These are phyloP conservation scores for Rhazya stricta DNA, from an alignment of 257 asterid species.

Conservation along the genomic window DNA sequence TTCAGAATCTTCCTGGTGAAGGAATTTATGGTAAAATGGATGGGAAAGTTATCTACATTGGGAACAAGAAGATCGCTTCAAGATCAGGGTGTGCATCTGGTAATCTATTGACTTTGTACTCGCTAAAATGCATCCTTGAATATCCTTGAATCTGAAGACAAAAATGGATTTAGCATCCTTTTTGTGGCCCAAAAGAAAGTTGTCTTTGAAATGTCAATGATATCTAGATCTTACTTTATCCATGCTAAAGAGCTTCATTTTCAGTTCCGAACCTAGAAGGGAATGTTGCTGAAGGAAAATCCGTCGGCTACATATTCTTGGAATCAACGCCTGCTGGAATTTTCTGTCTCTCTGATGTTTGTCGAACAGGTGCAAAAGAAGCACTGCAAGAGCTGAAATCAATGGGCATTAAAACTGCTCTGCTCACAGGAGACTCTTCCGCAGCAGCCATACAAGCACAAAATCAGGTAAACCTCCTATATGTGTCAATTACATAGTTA, in stretches of 20 bases:
- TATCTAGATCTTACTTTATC: background rate
- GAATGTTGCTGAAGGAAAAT: conserved; percentile 46
- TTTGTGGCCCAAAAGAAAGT: background rate
- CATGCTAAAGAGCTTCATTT: background rate
- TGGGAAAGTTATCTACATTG: conserved; percentile 47
- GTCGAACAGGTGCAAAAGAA: conserved; percentile 83
- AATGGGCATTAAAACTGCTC: conserved; percentile 61
- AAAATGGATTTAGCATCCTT: background rate
- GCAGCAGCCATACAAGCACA: conserved; percentile 75
- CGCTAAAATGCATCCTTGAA: background rate
- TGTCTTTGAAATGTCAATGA: background rate
- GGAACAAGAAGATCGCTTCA: conserved; percentile 61
- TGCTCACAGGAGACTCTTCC: conserved; percentile 81
- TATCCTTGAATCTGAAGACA: background rate
- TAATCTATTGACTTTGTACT: conserved; percentile 14
- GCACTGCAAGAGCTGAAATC: conserved; percentile 57
- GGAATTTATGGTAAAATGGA: conserved; percentile 77
- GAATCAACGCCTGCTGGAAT: conserved; percentile 55
- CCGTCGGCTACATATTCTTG: conserved; percentile 58
- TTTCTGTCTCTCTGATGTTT: conserved; percentile 57
- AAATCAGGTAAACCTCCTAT: conserved; percentile 43
- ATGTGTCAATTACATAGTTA: background rate
- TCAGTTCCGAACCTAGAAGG: conserved; percentile 62
- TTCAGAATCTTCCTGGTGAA: conserved; percentile 76
- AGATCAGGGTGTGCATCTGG: conserved; percentile 68